Evolutionary conservation across 2,329 filamentous ascomycete species (phyloP).

Genomic region (Delphinella strobiligena): DNA sequence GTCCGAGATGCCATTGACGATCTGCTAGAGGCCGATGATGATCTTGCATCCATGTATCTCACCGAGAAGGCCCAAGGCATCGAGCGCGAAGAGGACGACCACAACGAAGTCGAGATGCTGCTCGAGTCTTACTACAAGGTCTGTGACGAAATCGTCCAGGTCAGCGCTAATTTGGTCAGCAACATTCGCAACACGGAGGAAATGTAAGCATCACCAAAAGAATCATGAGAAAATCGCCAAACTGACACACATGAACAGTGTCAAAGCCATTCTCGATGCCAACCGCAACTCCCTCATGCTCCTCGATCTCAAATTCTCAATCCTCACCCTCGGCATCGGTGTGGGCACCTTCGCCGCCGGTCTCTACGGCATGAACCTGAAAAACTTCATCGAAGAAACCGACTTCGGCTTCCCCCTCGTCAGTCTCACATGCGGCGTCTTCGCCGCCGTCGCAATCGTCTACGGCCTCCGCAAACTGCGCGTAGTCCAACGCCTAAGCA

Average conservation of each 20-base stretch:
- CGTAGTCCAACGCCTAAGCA: conserved; percentile 76
- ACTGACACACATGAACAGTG: conserved; percentile 39
- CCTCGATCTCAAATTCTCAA: conserved; percentile 89
- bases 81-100: conserved; percentile 65
- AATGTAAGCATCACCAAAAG: conserved; percentile 52
- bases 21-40: conserved; percentile 88
- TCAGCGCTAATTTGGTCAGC: conserved; percentile 82
- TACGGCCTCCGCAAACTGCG: conserved; percentile 77
- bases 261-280: conserved; percentile 92
- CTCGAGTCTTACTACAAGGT: conserved; percentile 97
- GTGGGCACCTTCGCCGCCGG: conserved; percentile 91
- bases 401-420: conserved; percentile 74
- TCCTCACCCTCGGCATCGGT: conserved; percentile 86
- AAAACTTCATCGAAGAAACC: conserved; percentile 96
- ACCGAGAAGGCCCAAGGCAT: conserved; percentile 73
- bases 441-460: conserved; percentile 66
- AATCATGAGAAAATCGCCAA: neutral
- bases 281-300: conserved; percentile 98
- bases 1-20: conserved; percentile 94
- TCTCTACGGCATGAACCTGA: conserved; percentile 99
- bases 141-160: conserved; percentile 94
- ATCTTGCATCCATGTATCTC: conserved; percentile 88
- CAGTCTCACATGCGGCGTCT: conserved; percentile 55
- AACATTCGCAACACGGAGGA: conserved; percentile 97
- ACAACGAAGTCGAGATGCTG: conserved; percentile 94